Conservation (phyloP, 2,329 filamentous ascomycete species). For the Clathrospora elynae region DNA sequence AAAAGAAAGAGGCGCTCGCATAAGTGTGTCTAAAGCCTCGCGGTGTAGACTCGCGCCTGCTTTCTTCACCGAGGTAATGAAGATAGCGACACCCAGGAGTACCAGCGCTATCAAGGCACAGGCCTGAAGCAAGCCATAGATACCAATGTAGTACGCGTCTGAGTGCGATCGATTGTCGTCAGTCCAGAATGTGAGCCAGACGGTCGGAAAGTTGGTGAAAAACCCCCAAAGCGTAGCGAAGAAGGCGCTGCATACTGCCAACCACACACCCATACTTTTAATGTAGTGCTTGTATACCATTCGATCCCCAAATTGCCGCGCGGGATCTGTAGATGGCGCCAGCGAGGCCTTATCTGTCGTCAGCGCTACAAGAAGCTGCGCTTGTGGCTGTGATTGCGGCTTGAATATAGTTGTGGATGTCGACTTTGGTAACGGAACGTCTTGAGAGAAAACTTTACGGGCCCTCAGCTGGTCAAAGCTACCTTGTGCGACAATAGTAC, state of each 20-base stretch:
- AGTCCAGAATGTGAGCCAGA: slow-evolving; percentile 22
- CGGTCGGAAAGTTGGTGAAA: slow-evolving; percentile 17
- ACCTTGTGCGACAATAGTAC: slow-evolving; percentile 35
- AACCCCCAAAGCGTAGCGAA: slow-evolving; percentile 16
- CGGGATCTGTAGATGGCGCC: neutral
- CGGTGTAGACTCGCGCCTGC: slow-evolving; percentile 53
- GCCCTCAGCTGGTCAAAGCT: slow-evolving; percentile 38
- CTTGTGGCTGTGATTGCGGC: neutral
- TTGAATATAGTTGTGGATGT: too few species aligned
- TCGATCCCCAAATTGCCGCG: slow-evolving; percentile 16
- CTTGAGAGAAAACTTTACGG: too few species aligned
- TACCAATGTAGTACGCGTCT: slow-evolving; percentile 14
- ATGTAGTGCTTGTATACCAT: slow-evolving; percentile 22
- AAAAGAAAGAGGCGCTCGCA: slow-evolving; percentile 16
- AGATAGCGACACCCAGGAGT: slow-evolving; percentile 26
- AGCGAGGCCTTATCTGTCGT: neutral
- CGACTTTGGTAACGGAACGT: too few species aligned
- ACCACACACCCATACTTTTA: slow-evolving; percentile 12
- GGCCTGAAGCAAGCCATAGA: slow-evolving; percentile 19
- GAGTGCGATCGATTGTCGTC: slow-evolving; percentile 10
- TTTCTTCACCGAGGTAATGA: slow-evolving; percentile 36
- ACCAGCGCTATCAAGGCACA: slow-evolving; percentile 13
- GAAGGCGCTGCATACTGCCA: neutral
- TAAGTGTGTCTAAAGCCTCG: slow-evolving; percentile 44
- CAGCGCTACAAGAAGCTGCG: neutral